These are phyloP conservation scores for Penicillium hordei DNA, from an alignment of 2,329 filamentous ascomycete species.

Conservation along the genomic window DNA sequence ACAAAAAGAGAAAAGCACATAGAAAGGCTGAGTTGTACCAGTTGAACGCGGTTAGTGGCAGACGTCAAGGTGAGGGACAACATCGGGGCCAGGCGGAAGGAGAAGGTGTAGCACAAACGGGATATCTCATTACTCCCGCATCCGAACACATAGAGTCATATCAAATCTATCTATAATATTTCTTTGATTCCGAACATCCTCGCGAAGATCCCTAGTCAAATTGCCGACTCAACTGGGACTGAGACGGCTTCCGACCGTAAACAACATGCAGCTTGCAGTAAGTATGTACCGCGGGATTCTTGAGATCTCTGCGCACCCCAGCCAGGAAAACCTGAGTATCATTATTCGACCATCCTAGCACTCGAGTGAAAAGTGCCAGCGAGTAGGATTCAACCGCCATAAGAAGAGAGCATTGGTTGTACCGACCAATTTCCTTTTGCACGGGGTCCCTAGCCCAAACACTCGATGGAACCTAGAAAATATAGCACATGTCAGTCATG, in stretches of 20 bases:
- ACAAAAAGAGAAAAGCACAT: not conserved
- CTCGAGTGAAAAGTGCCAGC: conserved; percentile 32
- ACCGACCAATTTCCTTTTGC: conserved; percentile 45
- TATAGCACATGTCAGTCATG: not conserved
- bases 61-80: not conserved
- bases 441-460: conserved; percentile 50
- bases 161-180: not conserved
- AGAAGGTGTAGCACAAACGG: not conserved
- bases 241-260: conserved; percentile 38
- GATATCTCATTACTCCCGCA: not conserved
- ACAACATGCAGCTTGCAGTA: conserved; percentile 37
- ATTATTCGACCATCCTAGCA: conserved; percentile 38
- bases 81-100: not conserved
- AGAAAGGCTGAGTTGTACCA: conserved; percentile 2
- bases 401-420: conserved; percentile 32
- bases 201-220: conserved; percentile 7
- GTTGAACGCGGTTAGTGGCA: not conserved
- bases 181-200: conserved; percentile 1
- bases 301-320: conserved; percentile 40
- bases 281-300: conserved; percentile 39
- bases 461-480: conserved; percentile 47
- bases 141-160: not conserved
- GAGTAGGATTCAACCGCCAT: conserved; percentile 35
- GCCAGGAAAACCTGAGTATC: conserved; percentile 42
- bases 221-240: conserved; percentile 28